Evolutionary conservation across 2,329 filamentous ascomycete genomes (phyloP), one percentile per base, ranked within the genome.

Genomic region (Fusarium sp.): DNA sequence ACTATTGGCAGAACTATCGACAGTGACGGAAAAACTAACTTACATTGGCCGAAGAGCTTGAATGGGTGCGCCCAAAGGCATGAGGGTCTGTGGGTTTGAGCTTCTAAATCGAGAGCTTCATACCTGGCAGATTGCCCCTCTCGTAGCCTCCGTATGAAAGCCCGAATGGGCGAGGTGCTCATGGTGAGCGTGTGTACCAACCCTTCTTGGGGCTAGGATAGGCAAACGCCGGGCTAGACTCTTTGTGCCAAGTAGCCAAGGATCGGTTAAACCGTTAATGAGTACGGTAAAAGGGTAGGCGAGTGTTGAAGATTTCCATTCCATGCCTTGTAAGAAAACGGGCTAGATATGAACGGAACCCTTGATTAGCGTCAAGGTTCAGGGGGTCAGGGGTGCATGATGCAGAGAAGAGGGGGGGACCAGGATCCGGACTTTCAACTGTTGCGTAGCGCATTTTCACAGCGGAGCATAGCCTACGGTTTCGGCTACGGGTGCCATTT

Each of bases 61-160:
- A 63, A 28, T 38, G 59, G 60, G 28, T 63, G 58, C 10, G 28
- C 31, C 60, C 58, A 63, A 20, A 39, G 6, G 8, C 24, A 35
- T 8, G 37, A 49, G 21, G 61, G 59, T 39, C 49, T 63, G 31
- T 39, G 49, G 48, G 49, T 35, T 26, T 63, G 60, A 5, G 62
- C 60, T 66, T 66, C 62, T 65, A 65, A 52, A 59, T 65, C 60
- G 53, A 65, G 60, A 16, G n/a, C n/a, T n/a, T 64, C 49, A 15
- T 24, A 3, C 28, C 62, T 52, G 20, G 59, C 29, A 65, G 28
- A 65, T 65, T 65, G 60, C 26, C 57, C 21, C 33, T 18, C 60
- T 39, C 61, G 61, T 11, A 66, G 6, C 9, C 21, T 37, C 35
- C 53, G 61, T 48, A 65, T 29, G 23, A 52, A 38, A 10, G 24